A percentile compares a stretch with the other conserved stretches of the same genome.
Evolutionary conservation across 2,329 filamentous ascomycete genomes (phyloP).

Genomic region (Aspergillus floridensis): DNA sequence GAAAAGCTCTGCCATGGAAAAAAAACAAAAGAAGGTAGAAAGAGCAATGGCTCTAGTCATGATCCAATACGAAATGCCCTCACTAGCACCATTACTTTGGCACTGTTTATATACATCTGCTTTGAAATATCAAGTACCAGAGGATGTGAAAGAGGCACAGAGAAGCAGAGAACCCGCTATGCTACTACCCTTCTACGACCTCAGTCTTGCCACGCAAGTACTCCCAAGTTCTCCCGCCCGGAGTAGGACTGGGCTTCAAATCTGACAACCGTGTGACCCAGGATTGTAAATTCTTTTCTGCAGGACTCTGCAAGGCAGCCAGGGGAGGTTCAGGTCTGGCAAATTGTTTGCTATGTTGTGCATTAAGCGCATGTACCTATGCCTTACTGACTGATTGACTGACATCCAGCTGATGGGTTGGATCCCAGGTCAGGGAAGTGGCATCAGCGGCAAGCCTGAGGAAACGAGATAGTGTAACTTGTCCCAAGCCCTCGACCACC

Average conservation of each 20-base stretch:
- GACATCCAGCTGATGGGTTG: not conserved
- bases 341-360: not conserved
- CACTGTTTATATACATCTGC: not conserved
- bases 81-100: not conserved
- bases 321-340: not conserved
- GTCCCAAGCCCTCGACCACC: not conserved
- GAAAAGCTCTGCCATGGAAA: not conserved
- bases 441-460: not conserved
- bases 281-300: not conserved
- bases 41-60: not conserved
- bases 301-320: constrained; percentile 1
- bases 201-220: not conserved
- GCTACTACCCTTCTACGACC: not conserved
- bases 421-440: not conserved
- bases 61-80: not conserved
- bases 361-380: not conserved
- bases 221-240: not conserved
- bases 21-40: too few species aligned
- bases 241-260: not conserved
- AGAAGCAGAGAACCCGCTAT: not conserved
- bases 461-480: constrained; percentile 3
- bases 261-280: not conserved
- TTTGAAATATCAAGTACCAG: not conserved
- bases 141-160: not conserved
- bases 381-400: not conserved